Evolutionary conservation across 306 rosid species (phyloP), one percentile per base, ranked within the genome.

Genomic region (Sicyos edulis): DNA sequence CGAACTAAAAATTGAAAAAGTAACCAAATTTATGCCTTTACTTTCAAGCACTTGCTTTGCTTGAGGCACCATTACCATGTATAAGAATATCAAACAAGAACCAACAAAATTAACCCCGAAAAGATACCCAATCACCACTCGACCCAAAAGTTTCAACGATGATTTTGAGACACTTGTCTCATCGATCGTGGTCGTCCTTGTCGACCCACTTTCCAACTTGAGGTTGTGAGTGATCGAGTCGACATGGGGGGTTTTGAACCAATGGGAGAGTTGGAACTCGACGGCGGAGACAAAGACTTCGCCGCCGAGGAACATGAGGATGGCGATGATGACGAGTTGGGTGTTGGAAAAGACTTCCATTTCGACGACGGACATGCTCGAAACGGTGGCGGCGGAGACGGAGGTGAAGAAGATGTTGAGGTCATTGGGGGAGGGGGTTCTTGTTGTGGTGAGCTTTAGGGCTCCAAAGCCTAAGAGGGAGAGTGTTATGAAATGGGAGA

Each of bases 301-400:
- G 0, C 96, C 89, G n/a, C 95, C 95, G 0, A 73, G 1, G 0
- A 89, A 74, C 92, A 92, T 92, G 57, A 86, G 72, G 32, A 78
- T 51, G 44, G 85, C 80, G 49, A 86, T 50, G 34, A 84, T 78
- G 34, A 80, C 3, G 54, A 86, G 91, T 20, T 86, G 91, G 29
- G 79, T 34, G 49, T 84, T 80, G 20, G 88, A 82, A 68, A 86
- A 80, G 45, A 71, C 63, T 73, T 90, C 91, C 90, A 88, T 89
- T 78, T 92, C 95, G 0, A 88, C 15, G 0, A 82, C 75, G 1
- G 87, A 81, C 92, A 88, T 83, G 83, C 97, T 92, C 17, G 97
- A 89, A 42, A 82, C 86, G 0, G 96, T 92, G 60, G 87, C 34
- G 22, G 95, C 81, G 49, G 97, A 92, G 66, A 88, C 96, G 17